Conservation (phyloP, 495 filamentous ascomycete species). For the Aspergillus funiculosus region DNA sequence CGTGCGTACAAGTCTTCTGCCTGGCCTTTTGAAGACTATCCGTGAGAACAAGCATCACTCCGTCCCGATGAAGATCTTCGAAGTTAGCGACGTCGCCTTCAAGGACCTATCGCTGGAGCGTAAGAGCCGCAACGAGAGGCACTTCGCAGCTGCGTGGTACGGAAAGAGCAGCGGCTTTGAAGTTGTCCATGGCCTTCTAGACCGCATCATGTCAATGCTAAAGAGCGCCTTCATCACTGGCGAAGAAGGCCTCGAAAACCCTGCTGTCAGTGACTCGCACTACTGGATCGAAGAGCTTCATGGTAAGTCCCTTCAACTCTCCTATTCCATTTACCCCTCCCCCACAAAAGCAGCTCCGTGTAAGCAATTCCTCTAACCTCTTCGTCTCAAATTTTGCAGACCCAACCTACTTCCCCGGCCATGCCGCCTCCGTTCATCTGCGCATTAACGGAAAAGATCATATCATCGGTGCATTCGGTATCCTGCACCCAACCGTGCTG, state of each 20-base stretch:
- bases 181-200: conserved; percentile 87
- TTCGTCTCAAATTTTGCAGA: conserved; percentile 39
- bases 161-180: conserved; percentile 97
- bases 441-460: conserved; percentile 62
- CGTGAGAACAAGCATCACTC: conserved; percentile 88
- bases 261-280: conserved; percentile 48
- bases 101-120: conserved; percentile 76
- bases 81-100: conserved; percentile 85
- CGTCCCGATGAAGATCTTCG: conserved; percentile 89
- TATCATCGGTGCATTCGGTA: conserved; percentile 82
- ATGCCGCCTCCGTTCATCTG: conserved; percentile 76
- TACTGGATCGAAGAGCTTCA: conserved; percentile 95
- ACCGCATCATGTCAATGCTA: conserved; percentile 90
- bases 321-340: background rate
- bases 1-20: conserved; percentile 82
- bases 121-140: conserved; percentile 82
- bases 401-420: conserved; percentile 83
- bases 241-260: conserved; percentile 62
- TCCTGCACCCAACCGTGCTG: conserved; percentile 85
- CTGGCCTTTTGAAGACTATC: conserved; percentile 90
- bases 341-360: background rate
- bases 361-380: conserved; percentile 7
- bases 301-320: conserved; percentile 41
- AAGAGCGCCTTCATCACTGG: conserved; percentile 69
- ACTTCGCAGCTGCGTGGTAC: conserved; percentile 91